phyloP scores from a whole-genome alignment of 2,329 filamentous ascomycete genomes.

The Sporothrix phasma region DNA sequence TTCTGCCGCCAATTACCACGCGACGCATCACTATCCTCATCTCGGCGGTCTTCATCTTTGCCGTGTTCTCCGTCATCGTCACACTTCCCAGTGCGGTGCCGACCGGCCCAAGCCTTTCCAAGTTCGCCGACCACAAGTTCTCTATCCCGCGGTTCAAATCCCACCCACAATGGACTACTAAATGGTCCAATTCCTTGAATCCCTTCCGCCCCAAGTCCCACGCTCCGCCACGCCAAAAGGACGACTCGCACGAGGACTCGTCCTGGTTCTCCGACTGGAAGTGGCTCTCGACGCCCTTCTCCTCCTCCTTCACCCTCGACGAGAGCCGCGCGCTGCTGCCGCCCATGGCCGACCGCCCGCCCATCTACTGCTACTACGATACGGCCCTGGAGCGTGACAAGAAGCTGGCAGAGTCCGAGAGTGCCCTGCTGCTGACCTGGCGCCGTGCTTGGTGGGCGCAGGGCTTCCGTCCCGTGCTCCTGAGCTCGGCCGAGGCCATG shows the following conservation, averaged over 20 bases:
- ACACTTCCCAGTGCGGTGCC: conserved; percentile 40
- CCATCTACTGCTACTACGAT: conserved; percentile 90
- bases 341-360: conserved; percentile 56
- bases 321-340: conserved; percentile 77
- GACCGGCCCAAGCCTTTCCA: conserved; percentile 39
- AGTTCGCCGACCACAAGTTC: conserved; percentile 40
- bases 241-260: conserved; percentile 67
- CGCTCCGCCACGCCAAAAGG: conserved; percentile 61
- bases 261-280: conserved; percentile 85
- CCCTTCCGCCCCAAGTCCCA: conserved; percentile 63
- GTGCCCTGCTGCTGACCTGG: conserved; percentile 74
- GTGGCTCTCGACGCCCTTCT: conserved; percentile 79
- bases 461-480: conserved; percentile 76
- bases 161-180: conserved; percentile 29
- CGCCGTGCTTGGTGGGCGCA: conserved; percentile 91
- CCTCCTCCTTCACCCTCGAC: conserved; percentile 67
- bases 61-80: conserved; percentile 43
- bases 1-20: conserved; percentile 40
- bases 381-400: conserved; percentile 51
- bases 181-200: conserved; percentile 43
- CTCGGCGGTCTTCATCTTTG: conserved; percentile 41
- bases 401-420: conserved; percentile 60
- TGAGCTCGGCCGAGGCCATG: conserved; percentile 71
- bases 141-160: conserved; percentile 40
- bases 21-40: conserved; percentile 45